Evolutionary conservation across 495 filamentous ascomycete species (phyloP).

Genomic region (Penicilliopsis zonata): DNA sequence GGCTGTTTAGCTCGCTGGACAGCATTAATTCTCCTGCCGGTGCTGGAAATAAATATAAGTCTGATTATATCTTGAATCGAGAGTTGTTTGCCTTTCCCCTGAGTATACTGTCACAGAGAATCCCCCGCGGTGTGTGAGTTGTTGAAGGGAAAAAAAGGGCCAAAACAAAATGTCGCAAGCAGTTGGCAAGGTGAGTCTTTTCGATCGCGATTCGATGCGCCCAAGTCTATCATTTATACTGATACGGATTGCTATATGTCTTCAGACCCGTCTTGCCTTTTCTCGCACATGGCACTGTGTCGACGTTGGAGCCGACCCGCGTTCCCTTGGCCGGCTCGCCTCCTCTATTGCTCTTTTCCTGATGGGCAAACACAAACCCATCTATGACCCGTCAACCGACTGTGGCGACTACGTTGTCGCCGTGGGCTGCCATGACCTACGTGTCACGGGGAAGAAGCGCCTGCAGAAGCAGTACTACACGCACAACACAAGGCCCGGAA

Average conservation of each 20-base stretch:
- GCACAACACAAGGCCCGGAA: slow-evolving; percentile 83
- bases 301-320: slow-evolving; percentile 49
- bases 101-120: no score
- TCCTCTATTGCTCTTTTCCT: slow-evolving; percentile 81
- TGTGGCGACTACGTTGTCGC: slow-evolving; percentile 99
- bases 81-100: no score
- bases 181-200: slow-evolving; percentile 28
- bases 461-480: slow-evolving; percentile 90
- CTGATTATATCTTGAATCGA: not conserved
- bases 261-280: slow-evolving; percentile 90
- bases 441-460: slow-evolving; percentile 83
- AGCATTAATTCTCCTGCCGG: no score
- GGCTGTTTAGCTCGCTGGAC: no score
- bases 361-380: slow-evolving; percentile 99
- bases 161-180: slow-evolving; percentile 32
- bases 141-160: not conserved
- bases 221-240: not conserved
- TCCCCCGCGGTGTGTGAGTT: no score
- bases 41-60: not conserved
- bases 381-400: slow-evolving; percentile 90
- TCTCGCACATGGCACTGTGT: slow-evolving; percentile 86
- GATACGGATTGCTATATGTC: slow-evolving; percentile 1
- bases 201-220: no score
- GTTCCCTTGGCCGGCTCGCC: slow-evolving; percentile 72
- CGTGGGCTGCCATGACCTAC: slow-evolving; percentile 72